A percentile compares a stretch with the other conserved stretches of the same genome.
Conservation (phyloP, 1,284 basidiomycete species). For the Cerioporus squamosus region DNA sequence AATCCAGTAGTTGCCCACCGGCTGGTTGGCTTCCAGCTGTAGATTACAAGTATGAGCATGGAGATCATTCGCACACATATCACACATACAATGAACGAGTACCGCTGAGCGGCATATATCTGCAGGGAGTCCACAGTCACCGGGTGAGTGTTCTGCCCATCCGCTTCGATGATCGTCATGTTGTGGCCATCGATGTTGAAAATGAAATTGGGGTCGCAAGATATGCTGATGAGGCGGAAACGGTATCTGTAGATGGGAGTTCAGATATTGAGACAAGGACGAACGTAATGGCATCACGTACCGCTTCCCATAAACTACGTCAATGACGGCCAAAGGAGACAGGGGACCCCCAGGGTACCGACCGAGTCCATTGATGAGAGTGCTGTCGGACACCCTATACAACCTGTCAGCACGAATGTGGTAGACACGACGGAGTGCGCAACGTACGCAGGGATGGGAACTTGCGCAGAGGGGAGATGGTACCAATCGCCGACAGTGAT, state of each 20-base stretch:
- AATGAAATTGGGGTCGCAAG: slow-evolving; percentile 33
- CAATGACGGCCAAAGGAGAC: slow-evolving; percentile 37
- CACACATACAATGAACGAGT: slow-evolving; percentile 30
- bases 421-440: background rate
- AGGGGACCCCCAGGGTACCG: slow-evolving; percentile 28
- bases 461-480: slow-evolving; percentile 11
- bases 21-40: slow-evolving; percentile 35
- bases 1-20: slow-evolving; percentile 44
- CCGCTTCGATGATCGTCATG: slow-evolving; percentile 52
- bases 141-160: slow-evolving; percentile 46
- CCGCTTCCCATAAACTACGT: slow-evolving; percentile 37
- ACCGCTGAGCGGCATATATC: slow-evolving; percentile 40
- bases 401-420: background rate
- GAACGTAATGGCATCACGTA: slow-evolving; percentile 10
- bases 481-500: slow-evolving; percentile 32
- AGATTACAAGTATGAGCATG: no score
- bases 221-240: slow-evolving; percentile 52
- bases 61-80: background rate
- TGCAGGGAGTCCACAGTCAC: slow-evolving; percentile 41
- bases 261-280: background rate
- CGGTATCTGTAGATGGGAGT: slow-evolving; percentile 26
- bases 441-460: slow-evolving; percentile 1
- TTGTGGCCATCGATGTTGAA: slow-evolving; percentile 47
- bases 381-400: slow-evolving; percentile 30
- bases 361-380: slow-evolving; percentile 56